These are phyloP conservation scores for Colletotrichum sp. DNA, from an alignment of 2,329 filamentous ascomycete genomes.

Conservation along the genomic window DNA sequence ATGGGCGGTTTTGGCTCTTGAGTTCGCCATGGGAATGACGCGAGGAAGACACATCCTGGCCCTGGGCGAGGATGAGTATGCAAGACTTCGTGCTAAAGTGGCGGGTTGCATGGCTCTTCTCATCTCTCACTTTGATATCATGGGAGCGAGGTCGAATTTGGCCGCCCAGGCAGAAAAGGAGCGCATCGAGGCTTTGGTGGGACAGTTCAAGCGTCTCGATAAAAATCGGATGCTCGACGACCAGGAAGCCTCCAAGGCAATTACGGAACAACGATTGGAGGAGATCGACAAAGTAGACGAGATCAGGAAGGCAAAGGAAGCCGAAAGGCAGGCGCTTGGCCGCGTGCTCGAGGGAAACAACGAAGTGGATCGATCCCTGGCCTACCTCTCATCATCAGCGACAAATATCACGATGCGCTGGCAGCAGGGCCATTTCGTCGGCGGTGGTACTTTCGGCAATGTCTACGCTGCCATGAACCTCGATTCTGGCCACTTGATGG, in stretches of 20 bases:
- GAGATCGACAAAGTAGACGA: conserved; percentile 80
- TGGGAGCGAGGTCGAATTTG: conserved; percentile 92
- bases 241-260: conserved; percentile 78
- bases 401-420: conserved; percentile 96
- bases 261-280: conserved; percentile 76
- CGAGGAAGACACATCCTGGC: conserved; percentile 91
- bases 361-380: conserved; percentile 93
- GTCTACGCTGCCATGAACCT: conserved; percentile 98
- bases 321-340: conserved; percentile 86
- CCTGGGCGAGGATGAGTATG: conserved; percentile 87
- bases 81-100: conserved; percentile 82
- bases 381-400: conserved; percentile 90
- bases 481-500: conserved; percentile 95
- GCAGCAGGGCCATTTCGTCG: conserved; percentile 99
- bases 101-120: conserved; percentile 96
- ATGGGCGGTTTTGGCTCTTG: conserved; percentile 93
- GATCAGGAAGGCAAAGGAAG: conserved; percentile 76
- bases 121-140: conserved; percentile 98
- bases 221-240: conserved; percentile 78
- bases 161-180: conserved; percentile 95
- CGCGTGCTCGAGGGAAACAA: conserved; percentile 93
- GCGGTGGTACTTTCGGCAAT: conserved; percentile 94
- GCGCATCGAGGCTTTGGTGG: conserved; percentile 78
- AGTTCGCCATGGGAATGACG: conserved; percentile 98
- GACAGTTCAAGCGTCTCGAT: conserved; percentile 79